Evolutionary conservation across 129 eudicot genomes (phyloP).

Genomic region (Pittosporum tobira): DNA sequence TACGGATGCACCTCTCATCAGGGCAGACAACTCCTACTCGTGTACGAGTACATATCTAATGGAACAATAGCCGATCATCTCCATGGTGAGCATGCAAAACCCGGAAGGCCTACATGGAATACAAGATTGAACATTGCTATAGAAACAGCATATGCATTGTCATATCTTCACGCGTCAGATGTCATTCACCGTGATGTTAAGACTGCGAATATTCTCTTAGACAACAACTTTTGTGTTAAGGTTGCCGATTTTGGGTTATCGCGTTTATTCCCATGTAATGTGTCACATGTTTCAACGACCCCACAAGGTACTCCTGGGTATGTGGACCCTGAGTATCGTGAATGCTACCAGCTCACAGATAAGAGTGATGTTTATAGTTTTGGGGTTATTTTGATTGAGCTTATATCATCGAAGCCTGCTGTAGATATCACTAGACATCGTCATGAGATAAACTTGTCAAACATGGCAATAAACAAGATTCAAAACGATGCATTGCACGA

Average conservation of each 20-base stretch:
- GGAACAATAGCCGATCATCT: too few relatives aligned
- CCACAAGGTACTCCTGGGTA: too few relatives aligned
- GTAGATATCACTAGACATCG: conserved; percentile 56
- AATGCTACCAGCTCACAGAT: too few relatives aligned
- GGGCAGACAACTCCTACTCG: conserved; percentile 54
- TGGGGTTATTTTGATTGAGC: too few relatives aligned
- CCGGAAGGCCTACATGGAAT: conserved; percentile 39
- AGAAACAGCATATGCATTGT: too few relatives aligned
- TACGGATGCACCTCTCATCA: conserved; percentile 67
- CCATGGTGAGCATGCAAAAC: conserved; percentile 33
- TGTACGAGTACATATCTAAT: conserved; percentile 59
- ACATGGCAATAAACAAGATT: too few relatives aligned
- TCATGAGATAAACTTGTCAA: conserved; percentile 54
- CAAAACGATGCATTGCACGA: too few relatives aligned
- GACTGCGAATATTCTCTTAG: too few relatives aligned
- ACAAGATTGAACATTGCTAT: conserved; percentile 52
- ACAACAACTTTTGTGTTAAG: conserved; percentile 48
- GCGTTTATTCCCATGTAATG: conserved; percentile 51
- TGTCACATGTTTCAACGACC: conserved; percentile 65
- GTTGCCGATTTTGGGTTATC: too few relatives aligned
- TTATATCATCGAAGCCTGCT: too few relatives aligned
- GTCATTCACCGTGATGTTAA: conserved; percentile 62
- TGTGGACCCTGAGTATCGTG: too few relatives aligned
- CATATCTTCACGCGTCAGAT: conserved; percentile 64
- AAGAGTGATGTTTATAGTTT: too few relatives aligned